These are phyloP conservation scores for Erythrophleum fordii DNA, from an alignment of 306 rosid genomes.

Conservation along the genomic window DNA sequence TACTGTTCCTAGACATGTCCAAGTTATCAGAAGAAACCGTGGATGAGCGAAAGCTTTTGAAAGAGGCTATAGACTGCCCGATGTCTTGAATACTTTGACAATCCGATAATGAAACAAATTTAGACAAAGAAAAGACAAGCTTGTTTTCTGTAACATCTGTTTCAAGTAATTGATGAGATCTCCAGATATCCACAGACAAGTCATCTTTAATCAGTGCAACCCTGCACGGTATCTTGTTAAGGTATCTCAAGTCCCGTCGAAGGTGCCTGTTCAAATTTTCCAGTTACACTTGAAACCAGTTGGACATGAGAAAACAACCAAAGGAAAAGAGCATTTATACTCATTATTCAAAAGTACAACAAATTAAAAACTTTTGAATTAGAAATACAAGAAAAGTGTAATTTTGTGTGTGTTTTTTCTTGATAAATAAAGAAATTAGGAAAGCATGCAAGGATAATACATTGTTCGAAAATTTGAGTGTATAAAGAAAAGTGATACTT, in stretches of 20 bases:
- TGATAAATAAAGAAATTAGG: neutral
- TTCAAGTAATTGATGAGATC: slow-evolving; percentile 34
- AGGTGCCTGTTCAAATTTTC: slow-evolving; percentile 53
- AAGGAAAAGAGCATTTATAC: neutral
- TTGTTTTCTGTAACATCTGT: slow-evolving; percentile 43
- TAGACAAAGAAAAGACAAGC: slow-evolving; percentile 44
- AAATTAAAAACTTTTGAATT: neutral
- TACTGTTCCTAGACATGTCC: slow-evolving; percentile 3
- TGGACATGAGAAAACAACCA: neutral
- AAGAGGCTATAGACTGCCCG: slow-evolving; percentile 34
- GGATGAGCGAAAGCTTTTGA: slow-evolving; percentile 25
- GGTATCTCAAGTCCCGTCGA: slow-evolving; percentile 50
- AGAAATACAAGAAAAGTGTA: neutral
- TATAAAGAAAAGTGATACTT: neutral
- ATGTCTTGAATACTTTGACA: slow-evolving; percentile 23
- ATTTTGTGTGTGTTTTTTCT: neutral
- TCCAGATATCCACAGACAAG: slow-evolving; percentile 45
- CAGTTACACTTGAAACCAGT: slow-evolving; percentile 9
- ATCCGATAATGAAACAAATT: slow-evolving; percentile 41
- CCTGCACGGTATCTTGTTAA: slow-evolving; percentile 56
- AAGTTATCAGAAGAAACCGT: slow-evolving; percentile 34
- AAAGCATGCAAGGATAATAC: neutral
- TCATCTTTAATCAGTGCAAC: slow-evolving; percentile 51
- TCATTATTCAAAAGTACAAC: neutral
- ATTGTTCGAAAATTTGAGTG: neutral